Percentiles rank a stretch among this genome's conserved stretches.
Evolutionary conservation across 177 flowering plant genomes (phyloP).

Genomic region (Vitis hybrid): DNA sequence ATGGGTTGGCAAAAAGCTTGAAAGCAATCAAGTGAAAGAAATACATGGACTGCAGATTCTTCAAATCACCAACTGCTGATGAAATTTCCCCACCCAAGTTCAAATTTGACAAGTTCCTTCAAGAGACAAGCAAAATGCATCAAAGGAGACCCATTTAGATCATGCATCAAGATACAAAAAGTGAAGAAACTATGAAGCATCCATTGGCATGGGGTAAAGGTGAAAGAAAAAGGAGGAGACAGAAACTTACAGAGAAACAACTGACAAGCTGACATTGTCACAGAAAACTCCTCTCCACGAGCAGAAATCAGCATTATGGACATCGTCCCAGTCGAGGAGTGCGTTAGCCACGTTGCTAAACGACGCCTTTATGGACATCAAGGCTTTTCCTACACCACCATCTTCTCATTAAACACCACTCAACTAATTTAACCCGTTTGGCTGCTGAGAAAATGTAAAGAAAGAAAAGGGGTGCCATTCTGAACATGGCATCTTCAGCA

Average conservation of each 20-base stretch:
- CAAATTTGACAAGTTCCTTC: slow-evolving; percentile 77
- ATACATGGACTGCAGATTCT: slow-evolving; percentile 58
- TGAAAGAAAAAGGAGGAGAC: not conserved
- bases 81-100: slow-evolving; percentile 89
- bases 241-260: slow-evolving; percentile 63
- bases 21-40: not conserved
- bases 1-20: not conserved
- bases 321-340: slow-evolving; percentile 78
- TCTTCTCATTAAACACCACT: slow-evolving; percentile 3
- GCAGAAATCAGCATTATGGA: slow-evolving; percentile 57
- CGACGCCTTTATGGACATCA: slow-evolving; percentile 71
- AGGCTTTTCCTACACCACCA: slow-evolving; percentile 55
- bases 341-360: slow-evolving; percentile 72
- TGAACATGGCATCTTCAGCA: too few relatives aligned
- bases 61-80: slow-evolving; percentile 75
- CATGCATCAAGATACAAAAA: not conserved
- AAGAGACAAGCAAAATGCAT: not conserved
- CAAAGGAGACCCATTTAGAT: not conserved
- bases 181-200: not conserved
- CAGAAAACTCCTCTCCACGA: slow-evolving; percentile 94
- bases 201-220: not conserved
- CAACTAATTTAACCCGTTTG: not conserved
- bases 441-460: not conserved
- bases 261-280: slow-evolving; percentile 55
- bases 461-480: not conserved